Evolutionary conservation across 2,329 filamentous ascomycete species (phyloP).

Genomic region (Moelleriella libera): DNA sequence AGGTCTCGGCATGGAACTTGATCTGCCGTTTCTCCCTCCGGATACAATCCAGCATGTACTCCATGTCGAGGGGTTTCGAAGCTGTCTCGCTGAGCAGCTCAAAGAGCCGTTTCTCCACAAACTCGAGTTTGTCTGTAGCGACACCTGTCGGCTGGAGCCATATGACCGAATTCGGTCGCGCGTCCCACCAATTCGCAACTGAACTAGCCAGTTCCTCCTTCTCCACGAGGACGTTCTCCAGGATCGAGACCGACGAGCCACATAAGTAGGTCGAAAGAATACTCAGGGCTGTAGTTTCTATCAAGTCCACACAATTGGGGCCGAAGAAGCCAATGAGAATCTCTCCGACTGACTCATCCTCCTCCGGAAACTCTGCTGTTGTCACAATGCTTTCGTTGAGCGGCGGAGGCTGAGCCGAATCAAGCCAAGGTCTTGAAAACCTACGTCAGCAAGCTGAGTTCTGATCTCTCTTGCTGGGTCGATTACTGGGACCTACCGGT

Average conservation of each 20-base stretch:
- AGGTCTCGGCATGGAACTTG: constrained; percentile 72
- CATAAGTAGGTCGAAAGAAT: constrained; percentile 76
- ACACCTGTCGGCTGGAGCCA: constrained; percentile 80
- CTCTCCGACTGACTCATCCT: constrained; percentile 88
- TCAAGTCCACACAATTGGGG: constrained; percentile 59
- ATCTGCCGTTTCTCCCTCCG: constrained; percentile 66
- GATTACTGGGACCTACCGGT: constrained; percentile 27
- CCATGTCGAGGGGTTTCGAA: constrained; percentile 71
- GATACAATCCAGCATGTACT: constrained; percentile 80
- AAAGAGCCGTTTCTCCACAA: constrained; percentile 76
- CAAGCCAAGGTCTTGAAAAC: constrained; percentile 60
- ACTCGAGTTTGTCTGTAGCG: constrained; percentile 67
- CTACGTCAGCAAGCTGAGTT: background rate
- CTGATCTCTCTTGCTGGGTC: background rate
- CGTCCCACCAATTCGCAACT: constrained; percentile 66
- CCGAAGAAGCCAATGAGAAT: constrained; percentile 78
- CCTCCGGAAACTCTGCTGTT: constrained; percentile 84
- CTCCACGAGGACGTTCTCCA: constrained; percentile 88
- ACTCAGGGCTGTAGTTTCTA: constrained; percentile 59
- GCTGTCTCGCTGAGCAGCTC: constrained; percentile 71
- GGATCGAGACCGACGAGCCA: constrained; percentile 80
- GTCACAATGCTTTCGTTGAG: constrained; percentile 61
- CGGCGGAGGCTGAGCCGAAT: constrained; percentile 64
- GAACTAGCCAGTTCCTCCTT: constrained; percentile 84
- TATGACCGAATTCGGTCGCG: constrained; percentile 68